phyloP scores from a whole-genome alignment of 2,329 filamentous ascomycete species.

The Neoscytalidium dimidiatum region DNA sequence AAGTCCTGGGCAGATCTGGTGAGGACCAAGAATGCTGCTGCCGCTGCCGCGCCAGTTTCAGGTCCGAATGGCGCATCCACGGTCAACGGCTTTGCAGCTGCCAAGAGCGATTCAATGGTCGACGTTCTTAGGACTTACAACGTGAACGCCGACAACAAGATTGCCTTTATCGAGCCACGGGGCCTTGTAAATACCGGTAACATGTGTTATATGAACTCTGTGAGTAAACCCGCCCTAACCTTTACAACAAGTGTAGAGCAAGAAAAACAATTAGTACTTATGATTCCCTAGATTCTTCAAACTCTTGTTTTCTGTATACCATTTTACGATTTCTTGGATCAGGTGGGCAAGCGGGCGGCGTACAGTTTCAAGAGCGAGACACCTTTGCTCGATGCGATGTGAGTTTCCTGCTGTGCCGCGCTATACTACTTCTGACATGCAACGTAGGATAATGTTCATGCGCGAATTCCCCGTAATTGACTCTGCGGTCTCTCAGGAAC shows the following conservation, averaged over 20 bases:
- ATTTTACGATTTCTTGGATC: slow-evolving; percentile 91
- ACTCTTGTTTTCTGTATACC: slow-evolving; percentile 90
- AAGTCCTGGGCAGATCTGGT: slow-evolving; percentile 72
- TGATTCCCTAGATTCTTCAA: slow-evolving; percentile 74
- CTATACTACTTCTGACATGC: slow-evolving; percentile 19
- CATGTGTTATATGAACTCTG: slow-evolving; percentile 99
- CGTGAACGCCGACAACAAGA: slow-evolving; percentile 64
- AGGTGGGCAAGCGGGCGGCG: slow-evolving; percentile 77
- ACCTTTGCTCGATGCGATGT: slow-evolving; percentile 92
- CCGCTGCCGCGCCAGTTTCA: slow-evolving; percentile 23
- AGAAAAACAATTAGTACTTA: slow-evolving; percentile 36
- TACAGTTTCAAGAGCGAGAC: slow-evolving; percentile 96
- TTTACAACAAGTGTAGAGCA: too few species aligned
- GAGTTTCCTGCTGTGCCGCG: slow-evolving; percentile 41
- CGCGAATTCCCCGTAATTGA: slow-evolving; percentile 86
- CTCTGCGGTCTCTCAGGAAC: slow-evolving; percentile 72
- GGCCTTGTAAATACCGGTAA: slow-evolving; percentile 96
- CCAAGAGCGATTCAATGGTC: slow-evolving; percentile 65
- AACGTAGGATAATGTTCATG: slow-evolving; percentile 85
- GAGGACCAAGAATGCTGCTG: slow-evolving; percentile 50
- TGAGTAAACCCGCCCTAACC: slow-evolving; percentile 52
- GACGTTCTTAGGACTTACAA: slow-evolving; percentile 77
- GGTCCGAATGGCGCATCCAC: slow-evolving; percentile 31
- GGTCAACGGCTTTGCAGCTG: slow-evolving; percentile 45
- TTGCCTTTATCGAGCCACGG: slow-evolving; percentile 86